Evolutionary conservation across 2,329 filamentous ascomycete genomes (phyloP), one percentile per base, ranked within the genome.

Genomic region (Aureobasidium namibiae): DNA sequence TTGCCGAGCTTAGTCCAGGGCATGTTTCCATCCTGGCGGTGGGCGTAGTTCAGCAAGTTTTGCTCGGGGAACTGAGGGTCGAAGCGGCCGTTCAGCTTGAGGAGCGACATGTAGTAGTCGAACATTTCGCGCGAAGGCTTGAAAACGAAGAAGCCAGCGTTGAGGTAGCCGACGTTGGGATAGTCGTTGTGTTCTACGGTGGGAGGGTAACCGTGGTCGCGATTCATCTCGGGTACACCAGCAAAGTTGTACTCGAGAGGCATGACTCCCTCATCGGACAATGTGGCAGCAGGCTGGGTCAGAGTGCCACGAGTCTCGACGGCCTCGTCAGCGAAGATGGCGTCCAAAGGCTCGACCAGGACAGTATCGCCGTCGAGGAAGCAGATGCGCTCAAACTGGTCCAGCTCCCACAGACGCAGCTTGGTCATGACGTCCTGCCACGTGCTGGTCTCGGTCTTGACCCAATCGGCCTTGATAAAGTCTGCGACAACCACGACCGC

Each of bases 391-490:
- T 71, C 69, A 63, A 73, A 75, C 42, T 73, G 66, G 1, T 66
- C 71, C 58, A 75, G 66, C 61, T 74, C 65, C 67, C 68, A 75
- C 2, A 73, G 65, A 24, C 71, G 70, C 26, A 76, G 64, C 63
- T 76, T 76, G 16, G 70, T 68, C 66, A 75, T 66, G 24, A 74
- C 66, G 31, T 73, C 67, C 46, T 65, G 62, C 71, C 71, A 75
- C 24, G 68, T 64, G 8, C 63, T 58, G 10, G 63, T 56, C 24
- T 56, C 65, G 1, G 68, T 62, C 8, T 67, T 62, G n/a, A 70
- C 65, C 70, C 70, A 73, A 49, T 68, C 67, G 33, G 67, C 62
- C n/a, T 66, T 61, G 21, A 74, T 64, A 8, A 64, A 61, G 26
- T 65, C 61, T 49, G 63, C 65, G 21, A 65, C 50, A 34, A 65